phyloP scores from a whole-genome alignment of 208 protist species.

The Wallacemonas sp. region DNA sequence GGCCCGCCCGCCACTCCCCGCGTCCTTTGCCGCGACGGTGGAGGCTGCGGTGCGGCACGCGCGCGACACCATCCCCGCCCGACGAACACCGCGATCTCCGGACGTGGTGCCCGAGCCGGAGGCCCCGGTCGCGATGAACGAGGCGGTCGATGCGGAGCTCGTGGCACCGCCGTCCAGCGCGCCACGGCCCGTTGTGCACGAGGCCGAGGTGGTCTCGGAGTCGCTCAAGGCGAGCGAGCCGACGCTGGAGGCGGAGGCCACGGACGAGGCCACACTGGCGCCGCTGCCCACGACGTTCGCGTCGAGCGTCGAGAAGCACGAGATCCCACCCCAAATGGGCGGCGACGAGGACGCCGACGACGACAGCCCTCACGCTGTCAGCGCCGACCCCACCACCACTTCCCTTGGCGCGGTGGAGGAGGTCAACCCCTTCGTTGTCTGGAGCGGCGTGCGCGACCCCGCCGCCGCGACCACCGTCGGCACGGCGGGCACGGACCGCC shows the following conservation, averaged over 20 bases:
- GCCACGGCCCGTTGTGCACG: neutral
- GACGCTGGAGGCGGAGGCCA: neutral
- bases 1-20: slow-evolving; percentile 20
- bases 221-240: slow-evolving; percentile 21
- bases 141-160: too few relatives aligned
- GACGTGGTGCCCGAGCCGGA: too few relatives aligned
- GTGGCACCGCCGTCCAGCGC: neutral
- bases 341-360: slow-evolving; percentile 20
- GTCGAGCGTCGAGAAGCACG: slow-evolving; percentile 47
- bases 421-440: slow-evolving; percentile 16
- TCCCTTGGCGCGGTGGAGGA: slow-evolving; percentile 9
- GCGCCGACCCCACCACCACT: neutral
- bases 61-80: slow-evolving; percentile 17
- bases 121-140: too few relatives aligned
- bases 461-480: neutral
- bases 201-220: neutral
- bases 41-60: slow-evolving; percentile 32
- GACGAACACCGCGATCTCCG: neutral
- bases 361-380: too few relatives aligned
- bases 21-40: slow-evolving; percentile 31
- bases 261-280: slow-evolving; percentile 23
- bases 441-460: slow-evolving; percentile 1
- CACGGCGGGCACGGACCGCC: neutral
- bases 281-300: slow-evolving; percentile 33
- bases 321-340: slow-evolving; percentile 47